These are phyloP conservation scores for Aspergillus sp. DNA, from an alignment of 2,329 filamentous ascomycete species.

Conservation along the genomic window DNA sequence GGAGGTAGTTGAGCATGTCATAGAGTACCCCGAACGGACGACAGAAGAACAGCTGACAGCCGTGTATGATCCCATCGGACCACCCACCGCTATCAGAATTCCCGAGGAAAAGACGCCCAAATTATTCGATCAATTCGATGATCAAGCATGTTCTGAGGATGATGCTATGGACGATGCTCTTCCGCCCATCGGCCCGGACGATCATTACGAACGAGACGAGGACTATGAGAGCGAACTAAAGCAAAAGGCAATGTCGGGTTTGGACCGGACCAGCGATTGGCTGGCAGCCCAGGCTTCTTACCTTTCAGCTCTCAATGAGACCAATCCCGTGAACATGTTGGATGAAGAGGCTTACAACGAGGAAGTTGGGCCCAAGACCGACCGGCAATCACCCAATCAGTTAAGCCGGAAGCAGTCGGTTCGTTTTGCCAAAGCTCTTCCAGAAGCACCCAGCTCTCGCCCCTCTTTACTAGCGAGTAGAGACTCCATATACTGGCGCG, in stretches of 20 bases:
- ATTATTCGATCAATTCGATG: constrained; percentile 25
- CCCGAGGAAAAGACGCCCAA: constrained; percentile 42
- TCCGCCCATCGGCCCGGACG: constrained; percentile 64
- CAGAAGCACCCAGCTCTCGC: constrained; percentile 42
- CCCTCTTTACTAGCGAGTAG: constrained; percentile 52
- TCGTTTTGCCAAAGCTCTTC: constrained; percentile 35
- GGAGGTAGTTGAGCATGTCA: constrained; percentile 65
- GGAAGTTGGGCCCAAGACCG: constrained; percentile 21
- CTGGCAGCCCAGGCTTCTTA: constrained; percentile 79
- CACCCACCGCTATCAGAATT: constrained; percentile 51
- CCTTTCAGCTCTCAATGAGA: constrained; percentile 64
- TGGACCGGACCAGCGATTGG: constrained; percentile 86
- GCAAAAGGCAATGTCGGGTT: constrained; percentile 68
- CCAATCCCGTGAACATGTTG: constrained; percentile 51
- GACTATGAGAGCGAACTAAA: constrained; percentile 74
- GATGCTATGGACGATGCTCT: constrained; percentile 54
- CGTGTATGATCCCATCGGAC: constrained; percentile 33
- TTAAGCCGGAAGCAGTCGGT: constrained; percentile 31
- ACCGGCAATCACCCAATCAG: constrained; percentile 14
- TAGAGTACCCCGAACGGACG: constrained; percentile 57
- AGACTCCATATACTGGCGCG: constrained; percentile 84
- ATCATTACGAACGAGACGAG: constrained; percentile 65
- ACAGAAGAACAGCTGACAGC: constrained; percentile 38
- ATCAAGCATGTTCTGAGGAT: constrained; percentile 30
- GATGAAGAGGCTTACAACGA: constrained; percentile 34